Conservation (phyloP, 345 rosid genomes). For the Eucalyptus urophylla region DNA sequence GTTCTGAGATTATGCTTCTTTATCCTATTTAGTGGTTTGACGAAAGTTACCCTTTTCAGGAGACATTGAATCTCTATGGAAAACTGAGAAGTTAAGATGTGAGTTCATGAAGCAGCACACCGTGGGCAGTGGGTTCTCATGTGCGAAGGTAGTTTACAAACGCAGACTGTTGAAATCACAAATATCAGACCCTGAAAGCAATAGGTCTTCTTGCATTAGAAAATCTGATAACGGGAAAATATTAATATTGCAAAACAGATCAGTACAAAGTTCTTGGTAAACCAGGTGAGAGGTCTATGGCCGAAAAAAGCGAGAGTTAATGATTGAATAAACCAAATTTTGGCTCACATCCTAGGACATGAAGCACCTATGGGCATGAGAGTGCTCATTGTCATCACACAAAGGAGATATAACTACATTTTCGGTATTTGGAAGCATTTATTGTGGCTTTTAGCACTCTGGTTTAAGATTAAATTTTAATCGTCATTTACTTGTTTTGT, state of each 20-base stretch:
- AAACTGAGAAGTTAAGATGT: constrained; percentile 62
- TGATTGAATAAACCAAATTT: not conserved
- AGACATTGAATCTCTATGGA: constrained; percentile 55
- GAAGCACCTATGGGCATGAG: not conserved
- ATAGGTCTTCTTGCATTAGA: not conserved
- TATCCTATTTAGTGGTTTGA: not conserved
- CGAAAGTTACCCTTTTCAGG: constrained; percentile 14
- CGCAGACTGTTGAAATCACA: not conserved
- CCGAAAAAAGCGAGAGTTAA: not conserved
- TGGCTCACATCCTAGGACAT: not conserved
- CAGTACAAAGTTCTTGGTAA: not conserved
- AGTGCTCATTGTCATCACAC: not conserved
- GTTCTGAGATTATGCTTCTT: not conserved
- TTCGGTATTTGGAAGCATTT: not conserved
- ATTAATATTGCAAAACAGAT: not conserved
- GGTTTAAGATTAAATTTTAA: not conserved
- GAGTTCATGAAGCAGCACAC: constrained; percentile 47
- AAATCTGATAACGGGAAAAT: not conserved
- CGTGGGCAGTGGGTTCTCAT: constrained; percentile 45
- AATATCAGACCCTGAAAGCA: not conserved
- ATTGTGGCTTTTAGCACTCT: not conserved
- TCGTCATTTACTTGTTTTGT: not conserved
- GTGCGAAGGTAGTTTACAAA: constrained; percentile 48
- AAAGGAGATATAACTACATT: not conserved
- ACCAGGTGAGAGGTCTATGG: not conserved